Percentiles rank a stretch among this genome's conserved stretches.
Evolutionary conservation across 2,329 filamentous ascomycete genomes (phyloP).

Genomic region (Stachybotrys echinatus): DNA sequence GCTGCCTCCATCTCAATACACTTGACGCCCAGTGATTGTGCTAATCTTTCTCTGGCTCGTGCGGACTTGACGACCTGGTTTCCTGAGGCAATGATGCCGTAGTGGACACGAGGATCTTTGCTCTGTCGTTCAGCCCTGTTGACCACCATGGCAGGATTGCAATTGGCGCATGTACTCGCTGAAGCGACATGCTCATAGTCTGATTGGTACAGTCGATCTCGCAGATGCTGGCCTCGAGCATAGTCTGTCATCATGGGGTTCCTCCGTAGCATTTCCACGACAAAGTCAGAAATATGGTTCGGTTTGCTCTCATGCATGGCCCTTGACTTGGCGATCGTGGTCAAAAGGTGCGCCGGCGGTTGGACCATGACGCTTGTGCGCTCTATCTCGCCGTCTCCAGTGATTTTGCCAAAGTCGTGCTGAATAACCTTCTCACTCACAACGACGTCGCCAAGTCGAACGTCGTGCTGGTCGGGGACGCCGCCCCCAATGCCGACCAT

Average conservation of each 20-base stretch:
- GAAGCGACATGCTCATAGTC: neutral
- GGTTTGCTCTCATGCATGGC: neutral
- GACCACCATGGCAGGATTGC: neutral
- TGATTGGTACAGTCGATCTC: neutral
- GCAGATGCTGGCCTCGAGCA: too few species aligned
- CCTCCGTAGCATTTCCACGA: neutral
- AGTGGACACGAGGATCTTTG: conserved; percentile 2
- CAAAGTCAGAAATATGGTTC: neutral
- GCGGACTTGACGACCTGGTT: conserved; percentile 5
- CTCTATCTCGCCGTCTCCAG: neutral
- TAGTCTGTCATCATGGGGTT: too few species aligned
- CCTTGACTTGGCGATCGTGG: neutral
- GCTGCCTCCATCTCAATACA: conserved; percentile 22
- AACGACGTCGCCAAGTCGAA: neutral
- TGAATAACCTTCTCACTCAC: neutral
- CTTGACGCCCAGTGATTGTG: neutral
- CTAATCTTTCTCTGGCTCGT: neutral
- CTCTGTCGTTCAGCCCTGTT: neutral
- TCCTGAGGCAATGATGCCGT: conserved; percentile 7
- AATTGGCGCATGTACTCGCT: neutral
- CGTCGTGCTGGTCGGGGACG: conserved; percentile 5
- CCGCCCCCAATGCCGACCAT: conserved; percentile 23
- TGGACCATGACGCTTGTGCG: neutral
- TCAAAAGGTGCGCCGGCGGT: neutral
- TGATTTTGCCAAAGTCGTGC: neutral